These are phyloP conservation scores for Chrysosporium queenslandicum DNA, from an alignment of 2,329 filamentous ascomycete species.

Conservation along the genomic window DNA sequence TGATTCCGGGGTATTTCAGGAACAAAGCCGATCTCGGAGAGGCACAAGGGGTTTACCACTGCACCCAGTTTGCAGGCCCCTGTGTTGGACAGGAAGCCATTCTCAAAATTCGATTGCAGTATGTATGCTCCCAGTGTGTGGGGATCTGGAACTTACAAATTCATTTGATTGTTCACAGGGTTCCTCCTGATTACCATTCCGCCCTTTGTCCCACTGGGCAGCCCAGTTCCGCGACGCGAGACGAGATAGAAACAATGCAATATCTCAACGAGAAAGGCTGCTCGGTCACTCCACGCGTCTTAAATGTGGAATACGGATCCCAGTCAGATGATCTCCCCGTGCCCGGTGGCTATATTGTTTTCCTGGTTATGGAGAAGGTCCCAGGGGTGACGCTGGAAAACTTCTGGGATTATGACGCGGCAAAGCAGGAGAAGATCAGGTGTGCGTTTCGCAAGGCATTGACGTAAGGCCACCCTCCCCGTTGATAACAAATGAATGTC, in stretches of 20 bases:
- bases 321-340: slow-evolving; percentile 1
- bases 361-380: slow-evolving; percentile 12
- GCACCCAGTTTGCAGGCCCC: slow-evolving; percentile 1
- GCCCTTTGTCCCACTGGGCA: not conserved
- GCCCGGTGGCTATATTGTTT: slow-evolving; percentile 12
- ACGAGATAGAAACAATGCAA: not conserved
- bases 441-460: not conserved
- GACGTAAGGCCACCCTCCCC: not conserved
- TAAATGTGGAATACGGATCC: not conserved
- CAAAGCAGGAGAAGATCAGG: slow-evolving; percentile 9
- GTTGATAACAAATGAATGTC: not conserved
- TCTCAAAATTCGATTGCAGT: slow-evolving; percentile 14
- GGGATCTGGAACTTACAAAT: no score
- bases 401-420: slow-evolving; percentile 3
- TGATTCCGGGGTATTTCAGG: not conserved
- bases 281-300: slow-evolving; percentile 4
- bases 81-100: slow-evolving; percentile 8
- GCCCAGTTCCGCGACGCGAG: not conserved
- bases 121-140: not conserved
- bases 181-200: not conserved
- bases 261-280: slow-evolving; percentile 6
- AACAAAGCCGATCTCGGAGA: not conserved
- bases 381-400: slow-evolving; percentile 8
- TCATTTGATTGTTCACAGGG: not conserved
- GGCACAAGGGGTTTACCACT: slow-evolving; percentile 10